Base-by-base conservation (phyloP, 225 moss, liverwort and hornwort species). In the Physcomitrium patens region DNA sequence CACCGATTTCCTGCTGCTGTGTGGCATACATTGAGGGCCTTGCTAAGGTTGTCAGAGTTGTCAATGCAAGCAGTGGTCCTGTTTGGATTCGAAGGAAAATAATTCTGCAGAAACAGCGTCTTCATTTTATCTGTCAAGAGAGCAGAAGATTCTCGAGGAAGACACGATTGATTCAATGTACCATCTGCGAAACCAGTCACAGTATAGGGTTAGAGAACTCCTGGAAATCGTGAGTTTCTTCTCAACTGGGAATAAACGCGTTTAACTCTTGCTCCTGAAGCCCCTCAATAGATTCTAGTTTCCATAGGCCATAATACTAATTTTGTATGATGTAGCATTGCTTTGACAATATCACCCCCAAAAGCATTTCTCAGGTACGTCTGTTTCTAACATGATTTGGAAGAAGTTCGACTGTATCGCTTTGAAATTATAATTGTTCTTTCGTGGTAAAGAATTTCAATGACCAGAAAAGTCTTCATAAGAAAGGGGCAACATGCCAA, bases 41-140 rank as follows among this genome's bases (percentile, higher is more conserved):
- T 52, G 61, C 60, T 84, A 43, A 94, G 81, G 52, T 8, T 43
- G 10, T 52, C 62, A 13, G 99, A 95, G 72, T 95, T 90, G 26
- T 92, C 91, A 11, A 76, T 0, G 60, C 93, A 95, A 54, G 91
- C 85, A 13, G 71, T 73, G 44, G 81, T 66, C 71, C 65, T 70
- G 22, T 86, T 74, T 26, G 97, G 86, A 20, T 82, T 81, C n/a
- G 75, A 68, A 13, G 86, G 93, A 68, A 95, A 99, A 68, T 85
- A 92, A 66, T 99, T 99, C 67, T 95, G 82, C 52, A 99, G 66
- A 24, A 99, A 86, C 22, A 95, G 86, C 7, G 94, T 86, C 72
- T 82, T 89, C 37, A 83, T 81, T 20, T 84, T 89, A 74, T 72
- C 68, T 52, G 83, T 88, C 84, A 99, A 67, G 52, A 60, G 27